Conservation (phyloP, 495 filamentous ascomycete species). For the Penicillium salamii region DNA sequence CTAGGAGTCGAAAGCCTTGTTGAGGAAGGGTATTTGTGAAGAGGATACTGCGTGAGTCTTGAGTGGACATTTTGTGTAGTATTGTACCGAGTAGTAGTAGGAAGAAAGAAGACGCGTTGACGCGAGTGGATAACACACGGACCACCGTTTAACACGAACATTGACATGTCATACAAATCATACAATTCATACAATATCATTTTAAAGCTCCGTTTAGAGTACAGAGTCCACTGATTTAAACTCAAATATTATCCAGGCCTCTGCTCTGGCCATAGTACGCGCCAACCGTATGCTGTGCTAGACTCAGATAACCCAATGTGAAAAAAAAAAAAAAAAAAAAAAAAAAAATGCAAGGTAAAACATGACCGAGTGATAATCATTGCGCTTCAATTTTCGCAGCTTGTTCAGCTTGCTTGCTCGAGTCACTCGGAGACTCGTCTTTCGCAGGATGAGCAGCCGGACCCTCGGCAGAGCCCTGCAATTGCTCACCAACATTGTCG, state of each 20-base stretch:
- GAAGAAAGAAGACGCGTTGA: slow-evolving; percentile 1
- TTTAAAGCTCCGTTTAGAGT: too few species aligned
- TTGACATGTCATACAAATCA: too few species aligned
- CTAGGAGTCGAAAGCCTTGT: slow-evolving; percentile 70
- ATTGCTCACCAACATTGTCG: background rate
- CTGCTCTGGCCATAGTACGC: too few species aligned
- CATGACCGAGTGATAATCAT: background rate
- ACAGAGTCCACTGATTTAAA: too few species aligned
- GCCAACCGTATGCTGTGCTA: slow-evolving; percentile 1
- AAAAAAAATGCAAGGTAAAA: background rate
- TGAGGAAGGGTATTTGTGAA: slow-evolving; percentile 61
- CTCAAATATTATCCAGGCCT: too few species aligned
- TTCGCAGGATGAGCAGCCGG: slow-evolving; percentile 14
- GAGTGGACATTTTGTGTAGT: slow-evolving; percentile 53
- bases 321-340: slow-evolving; percentile 1
- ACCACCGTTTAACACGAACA: slow-evolving; percentile 28
- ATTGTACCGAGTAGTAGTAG: background rate
- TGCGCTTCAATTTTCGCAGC: background rate
- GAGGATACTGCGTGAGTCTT: slow-evolving; percentile 56
- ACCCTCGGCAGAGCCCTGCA: slow-evolving; percentile 16
- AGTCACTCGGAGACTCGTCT: slow-evolving; percentile 11
- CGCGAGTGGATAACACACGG: slow-evolving; percentile 22
- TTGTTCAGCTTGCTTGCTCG: background rate
- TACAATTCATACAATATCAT: too few species aligned
- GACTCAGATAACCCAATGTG: slow-evolving; percentile 2